Evolutionary conservation across 371 early-diverging fungal genomes (phyloP).

Genomic region (Mortierella sp.): DNA sequence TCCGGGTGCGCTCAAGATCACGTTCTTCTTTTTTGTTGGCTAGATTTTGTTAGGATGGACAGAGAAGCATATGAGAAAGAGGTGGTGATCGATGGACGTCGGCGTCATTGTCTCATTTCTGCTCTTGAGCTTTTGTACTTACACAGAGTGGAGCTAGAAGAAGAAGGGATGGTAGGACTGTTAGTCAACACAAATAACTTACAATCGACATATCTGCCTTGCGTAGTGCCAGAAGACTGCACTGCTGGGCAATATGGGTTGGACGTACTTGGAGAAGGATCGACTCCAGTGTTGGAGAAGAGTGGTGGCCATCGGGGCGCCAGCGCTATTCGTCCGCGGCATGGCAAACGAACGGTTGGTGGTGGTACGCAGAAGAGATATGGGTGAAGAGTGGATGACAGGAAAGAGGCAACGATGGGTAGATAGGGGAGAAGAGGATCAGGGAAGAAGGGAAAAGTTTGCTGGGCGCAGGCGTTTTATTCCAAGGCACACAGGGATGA

Average conservation of each 20-base stretch:
- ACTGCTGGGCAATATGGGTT: no score
- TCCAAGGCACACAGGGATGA: no score
- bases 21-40: conserved; percentile 14
- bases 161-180: not conserved
- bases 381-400: conserved; percentile 2
- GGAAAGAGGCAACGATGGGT: not conserved
- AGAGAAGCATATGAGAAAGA: not conserved
- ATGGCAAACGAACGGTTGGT: conserved; percentile 6
- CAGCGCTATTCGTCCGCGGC: conserved; percentile 5
- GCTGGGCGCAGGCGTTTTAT: no score
- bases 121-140: not conserved
- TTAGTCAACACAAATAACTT: no score
- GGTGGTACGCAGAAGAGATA: conserved; percentile 19
- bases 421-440: no score
- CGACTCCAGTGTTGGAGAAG: conserved; percentile 14
- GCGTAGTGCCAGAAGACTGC: not conserved
- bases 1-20: conserved; percentile 48
- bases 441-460: no score
- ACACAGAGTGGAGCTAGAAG: not conserved
- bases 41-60: not conserved
- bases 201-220: not conserved
- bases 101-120: not conserved
- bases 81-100: no score
- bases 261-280: conserved; percentile 21
- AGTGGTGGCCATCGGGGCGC: not conserved